Conservation (phyloP, 805 yeast species). For the Yarrowia deformans region DNA sequence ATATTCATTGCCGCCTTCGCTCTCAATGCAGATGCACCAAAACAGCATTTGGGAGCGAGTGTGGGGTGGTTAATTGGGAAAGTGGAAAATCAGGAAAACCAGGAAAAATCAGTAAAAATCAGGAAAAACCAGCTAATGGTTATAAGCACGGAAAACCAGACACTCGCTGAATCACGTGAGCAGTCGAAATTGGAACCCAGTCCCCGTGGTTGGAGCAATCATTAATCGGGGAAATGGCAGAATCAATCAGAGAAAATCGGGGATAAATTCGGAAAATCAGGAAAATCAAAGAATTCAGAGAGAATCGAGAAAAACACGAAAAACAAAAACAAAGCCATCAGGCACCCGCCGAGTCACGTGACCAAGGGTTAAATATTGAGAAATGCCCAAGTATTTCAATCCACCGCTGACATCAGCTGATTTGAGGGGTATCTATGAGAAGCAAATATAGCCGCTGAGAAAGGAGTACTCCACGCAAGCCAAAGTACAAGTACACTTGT, state of each 20-base stretch:
- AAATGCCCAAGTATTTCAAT: too few relatives aligned
- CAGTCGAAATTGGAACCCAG: too few relatives aligned
- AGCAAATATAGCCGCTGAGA: slow-evolving; percentile 10
- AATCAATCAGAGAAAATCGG: neutral
- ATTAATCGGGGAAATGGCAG: neutral
- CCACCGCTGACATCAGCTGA: neutral
- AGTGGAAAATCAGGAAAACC: neutral
- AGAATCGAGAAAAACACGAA: neutral
- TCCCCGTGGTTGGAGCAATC: too few relatives aligned
- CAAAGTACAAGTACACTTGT: too few relatives aligned
- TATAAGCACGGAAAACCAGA: too few relatives aligned
- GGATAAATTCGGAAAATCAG: neutral
- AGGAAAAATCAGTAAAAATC: neutral
- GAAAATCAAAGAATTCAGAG: neutral
- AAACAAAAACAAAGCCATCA: too few relatives aligned
- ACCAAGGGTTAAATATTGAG: too few relatives aligned
- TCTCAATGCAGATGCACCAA: neutral
- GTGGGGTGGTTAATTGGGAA: slow-evolving; percentile 15
- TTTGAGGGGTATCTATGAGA: neutral
- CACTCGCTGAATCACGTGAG: too few relatives aligned
- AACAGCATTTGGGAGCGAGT: slow-evolving; percentile 34
- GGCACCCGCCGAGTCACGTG: too few relatives aligned
- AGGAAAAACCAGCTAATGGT: too few relatives aligned
- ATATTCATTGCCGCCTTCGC: neutral
- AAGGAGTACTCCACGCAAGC: too few relatives aligned